phyloP scores from a whole-genome alignment of 305 asterid species.

The Plantago lanceolata region DNA sequence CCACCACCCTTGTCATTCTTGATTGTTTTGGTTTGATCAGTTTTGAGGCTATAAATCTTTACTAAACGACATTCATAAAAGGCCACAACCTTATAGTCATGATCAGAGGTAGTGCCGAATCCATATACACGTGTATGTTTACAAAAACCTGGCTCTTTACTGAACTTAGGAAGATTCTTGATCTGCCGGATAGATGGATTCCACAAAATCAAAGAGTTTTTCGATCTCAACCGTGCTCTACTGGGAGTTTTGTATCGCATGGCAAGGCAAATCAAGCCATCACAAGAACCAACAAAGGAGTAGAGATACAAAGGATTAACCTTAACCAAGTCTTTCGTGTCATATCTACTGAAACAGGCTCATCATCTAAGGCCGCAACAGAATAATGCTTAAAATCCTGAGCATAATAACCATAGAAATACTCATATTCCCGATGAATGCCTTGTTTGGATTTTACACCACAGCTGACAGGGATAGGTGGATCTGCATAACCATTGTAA shows the following conservation, averaged over 20 bases:
- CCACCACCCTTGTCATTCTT: neutral
- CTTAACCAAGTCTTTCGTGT: too few relatives aligned
- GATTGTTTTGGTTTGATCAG: neutral
- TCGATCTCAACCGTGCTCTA: too few relatives aligned
- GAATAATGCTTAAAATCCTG: too few relatives aligned
- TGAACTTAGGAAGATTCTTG: too few relatives aligned
- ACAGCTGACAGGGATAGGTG: neutral
- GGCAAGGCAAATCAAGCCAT: constrained; percentile 4
- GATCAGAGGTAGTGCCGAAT: neutral
- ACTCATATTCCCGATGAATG: too few relatives aligned
- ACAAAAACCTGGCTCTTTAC: neutral
- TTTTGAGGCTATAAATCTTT: neutral
- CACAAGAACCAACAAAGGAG: neutral
- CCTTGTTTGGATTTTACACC: neutral
- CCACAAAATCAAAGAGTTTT: neutral
- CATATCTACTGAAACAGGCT: too few relatives aligned
- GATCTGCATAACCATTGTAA: neutral
- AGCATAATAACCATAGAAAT: too few relatives aligned
- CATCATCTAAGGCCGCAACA: too few relatives aligned
- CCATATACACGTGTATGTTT: neutral
- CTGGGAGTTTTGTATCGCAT: neutral
- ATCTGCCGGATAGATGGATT: neutral
- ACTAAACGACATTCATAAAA: neutral
- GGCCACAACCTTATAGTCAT: constrained; percentile 1
- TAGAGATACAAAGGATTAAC: too few relatives aligned